Evolutionary conservation across 2,329 filamentous ascomycete genomes (phyloP), one percentile per base, ranked within the genome.

Genomic region (Nothophaeocryptopus gaeumannii): DNA sequence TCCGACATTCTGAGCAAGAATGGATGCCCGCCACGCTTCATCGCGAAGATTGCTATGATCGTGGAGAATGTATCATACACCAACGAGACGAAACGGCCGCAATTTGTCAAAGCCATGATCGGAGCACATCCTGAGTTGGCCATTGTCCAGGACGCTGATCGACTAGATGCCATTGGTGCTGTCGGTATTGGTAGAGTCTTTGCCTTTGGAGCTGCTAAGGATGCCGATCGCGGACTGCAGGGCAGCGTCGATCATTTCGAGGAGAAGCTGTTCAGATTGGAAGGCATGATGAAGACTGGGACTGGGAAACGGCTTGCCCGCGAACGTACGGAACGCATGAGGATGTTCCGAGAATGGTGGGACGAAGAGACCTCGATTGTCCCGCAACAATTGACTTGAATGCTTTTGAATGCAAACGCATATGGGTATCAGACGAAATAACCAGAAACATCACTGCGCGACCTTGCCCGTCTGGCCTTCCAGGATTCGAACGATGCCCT

Each of bases 91-190:
- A 80, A 79, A 60, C 76, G 90, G 63, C 84, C 85, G 1, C 59
- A 67, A 26, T 70, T 72, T 10, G 83, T 89, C 8, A 69, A 69
- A n/a, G 69, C 72, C 1, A 74, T 91, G n/a, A 74, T 95, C n/a
- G 66, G 65, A 5, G 64, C 71, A 29, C 75, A 87, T 66, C 88
- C 88, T 1, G 89, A 93, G 68, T 74, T 93, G 31, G 90, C 82
- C 0, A 81, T 95, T 40, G 89, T 96, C 30, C 91, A 96, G 71
- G 92, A 96, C 69, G 91, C 91, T 3, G 92, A 96, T 72, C 78
- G 91, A 5, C 75, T 97, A n/a, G 92, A 97, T 71, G 88, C 90
- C 3, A 84, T 96, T 42, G 92, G 91, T 1, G 89, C 88, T 0
- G 81, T 96, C 29, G 92, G 92, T 0, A 84, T 96, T 49, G 91